Evolutionary conservation across 352 stramenopile species (phyloP), one percentile per base, ranked within the genome.

Genomic region (Globisporangium nodosum): DNA sequence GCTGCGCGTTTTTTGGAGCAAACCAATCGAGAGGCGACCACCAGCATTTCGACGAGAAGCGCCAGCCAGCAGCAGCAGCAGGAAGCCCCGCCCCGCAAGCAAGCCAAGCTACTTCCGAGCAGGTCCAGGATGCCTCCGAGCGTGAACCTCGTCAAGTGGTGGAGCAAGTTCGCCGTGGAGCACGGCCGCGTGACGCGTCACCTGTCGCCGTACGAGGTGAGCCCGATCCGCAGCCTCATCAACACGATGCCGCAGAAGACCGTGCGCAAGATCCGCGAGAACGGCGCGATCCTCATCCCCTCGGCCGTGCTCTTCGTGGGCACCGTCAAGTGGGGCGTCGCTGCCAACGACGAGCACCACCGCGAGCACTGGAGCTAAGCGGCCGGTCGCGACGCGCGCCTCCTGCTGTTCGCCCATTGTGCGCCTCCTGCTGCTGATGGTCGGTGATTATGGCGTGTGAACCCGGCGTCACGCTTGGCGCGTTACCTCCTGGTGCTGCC

Each of bases 231-330:
- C 63, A 81, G 70, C 65, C 67, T 92, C 16, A 85, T 92, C 61
- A 71, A 72, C 58, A 79, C 83, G 48, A 75, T 88, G 49, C 83
- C 83, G 37, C 69, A 74, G 67, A 92, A 92, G 78, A 85, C 80
- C 5, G 49, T 90, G 30, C 80, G 80, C 69, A 92, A 92, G 74
- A 74, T 92, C 58, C 75, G 81, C 62, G 83, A 92, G 70, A 92
- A 92, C 69, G 80, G 73, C 52, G 61, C 77, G 39, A 62, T 90
- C 61, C 74, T 92, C 40, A 79, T 92, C 52, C 83, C 83, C 31
- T 71, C 75, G 60, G 61, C 70, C 24, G 24, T 88, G 37, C 64
- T 90, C 55, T 66, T 90, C 15, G 74, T 88, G 46, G 80, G 78
- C 49, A 90, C 78, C 51, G 65, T 90, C 67, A 78, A 87, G 68